Evolutionary conservation across 768 basidiomycete genomes (phyloP), one percentile per base, ranked within the genome.

Genomic region (Neoboletus brunneissimus): DNA sequence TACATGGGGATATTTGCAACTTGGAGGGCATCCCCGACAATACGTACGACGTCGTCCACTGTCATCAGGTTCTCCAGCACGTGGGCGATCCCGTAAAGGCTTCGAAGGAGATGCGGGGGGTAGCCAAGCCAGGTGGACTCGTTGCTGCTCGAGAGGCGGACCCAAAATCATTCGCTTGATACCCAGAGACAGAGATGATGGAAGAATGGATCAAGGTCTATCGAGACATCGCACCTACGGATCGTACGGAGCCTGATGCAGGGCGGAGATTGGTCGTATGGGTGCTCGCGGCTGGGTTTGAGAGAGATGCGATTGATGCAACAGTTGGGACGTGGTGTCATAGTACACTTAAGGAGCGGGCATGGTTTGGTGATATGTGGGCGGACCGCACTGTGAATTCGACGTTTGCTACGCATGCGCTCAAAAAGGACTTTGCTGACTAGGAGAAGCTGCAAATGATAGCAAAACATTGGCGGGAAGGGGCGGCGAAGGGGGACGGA

Each of bases 41-140:
- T 2, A 62, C 71, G 6, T 82, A 81, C 65, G 81, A 81, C 67
- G 72, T 82, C 61, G 77, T 80, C 4, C 77, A 78, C 60, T 72
- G 76, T 22, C 79, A 80, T 55, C 79, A 81, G 60, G 79, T 82
- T 8, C 68, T 83, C 3, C 75, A 78, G 59, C 81, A 82, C 66
- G 60, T 82, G 47, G 45, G 58, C 2, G 74, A 80, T 50, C 77
- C 79, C 1, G 65, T 77, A 12, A 47, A 46, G 18, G 75, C 76
- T 2, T 64, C 81, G 35, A 59, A 61, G 46, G 81, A 82, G 73
- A 81, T 83, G 79, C 61, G 65, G 23, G 69, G 80, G 20, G 80
- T 82, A 5, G 68, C 75, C 0, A 78, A 77, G 58, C 67, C 72
- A 1, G 79, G 77, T 3, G 80, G 80, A 1, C 56, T 81, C 51